phyloP scores from a whole-genome alignment of 331 rosid genomes.

The Acacia pycnantha region DNA sequence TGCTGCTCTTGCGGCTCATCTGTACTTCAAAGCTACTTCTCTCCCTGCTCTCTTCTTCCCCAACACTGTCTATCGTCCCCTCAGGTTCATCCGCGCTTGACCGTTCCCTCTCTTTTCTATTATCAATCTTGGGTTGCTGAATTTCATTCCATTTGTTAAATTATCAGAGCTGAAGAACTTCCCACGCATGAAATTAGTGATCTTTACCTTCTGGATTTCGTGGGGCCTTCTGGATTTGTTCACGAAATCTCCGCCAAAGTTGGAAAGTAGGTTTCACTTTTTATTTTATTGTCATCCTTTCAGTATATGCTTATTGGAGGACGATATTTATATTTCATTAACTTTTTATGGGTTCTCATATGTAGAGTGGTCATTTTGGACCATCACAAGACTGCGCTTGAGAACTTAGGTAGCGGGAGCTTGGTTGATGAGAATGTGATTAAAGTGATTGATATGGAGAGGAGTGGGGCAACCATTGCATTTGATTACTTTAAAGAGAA shows the following conservation, averaged over 20 bases:
- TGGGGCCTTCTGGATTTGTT: conserved; percentile 73
- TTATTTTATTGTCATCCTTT: neutral
- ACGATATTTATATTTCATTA: neutral
- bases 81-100: conserved; percentile 18
- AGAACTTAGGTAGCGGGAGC: conserved; percentile 30
- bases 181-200: conserved; percentile 58
- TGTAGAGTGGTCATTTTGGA: conserved; percentile 71
- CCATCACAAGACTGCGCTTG: conserved; percentile 88
- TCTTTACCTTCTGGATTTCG: conserved; percentile 84
- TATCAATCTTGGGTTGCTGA: neutral
- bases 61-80: conserved; percentile 72
- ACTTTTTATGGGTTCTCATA: neutral
- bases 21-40: conserved; percentile 67
- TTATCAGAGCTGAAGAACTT: conserved; percentile 49
- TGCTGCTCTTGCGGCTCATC: conserved; percentile 92
- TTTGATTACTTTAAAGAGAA: conserved; percentile 77
- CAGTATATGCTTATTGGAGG: neutral
- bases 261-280: conserved; percentile 30
- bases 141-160: neutral
- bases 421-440: conserved; percentile 42
- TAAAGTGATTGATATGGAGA: conserved; percentile 60
- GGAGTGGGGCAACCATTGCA: conserved; percentile 96
- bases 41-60: conserved; percentile 63
- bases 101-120: neutral
- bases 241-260: conserved; percentile 55